Evolutionary conservation across 768 basidiomycete genomes (phyloP), one percentile per base, ranked within the genome.

Genomic region (Trametopsis cervina): DNA sequence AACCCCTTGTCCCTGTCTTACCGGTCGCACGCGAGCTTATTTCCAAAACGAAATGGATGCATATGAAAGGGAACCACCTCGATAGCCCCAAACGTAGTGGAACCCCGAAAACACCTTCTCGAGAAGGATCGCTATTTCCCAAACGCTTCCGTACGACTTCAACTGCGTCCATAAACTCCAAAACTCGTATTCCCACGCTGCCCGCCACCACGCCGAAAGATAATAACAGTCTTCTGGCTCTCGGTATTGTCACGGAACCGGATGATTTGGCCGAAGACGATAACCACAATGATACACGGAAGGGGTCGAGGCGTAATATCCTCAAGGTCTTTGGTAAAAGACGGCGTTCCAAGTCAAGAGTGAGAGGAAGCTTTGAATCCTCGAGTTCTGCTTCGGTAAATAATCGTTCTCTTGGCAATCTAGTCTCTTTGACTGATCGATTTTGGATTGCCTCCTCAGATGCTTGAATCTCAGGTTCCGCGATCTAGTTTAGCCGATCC

Each of bases 11-110:
- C 2, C 85, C 85, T 21, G 85, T 89, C 3, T 69, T 88, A 13
- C 85, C 85, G 4, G 85, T 88, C 4, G 86, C 86, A 13, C 80
- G 83, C 42, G 85, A 89, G 62, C 69, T 89, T 20, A 74, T 89
- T 45, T 76, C 83, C 17, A 89, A 89, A 63, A 88, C 86, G 6
- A 86, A 85, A 58, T 76, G 80, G 69, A 78, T 80, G 43, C 69
- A 78, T 9, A 64, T 69, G 9, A 77, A 69, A 53, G 46, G 46
- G 6, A 47, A 44, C 17, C 26, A 37, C 12, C 4, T 38, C 4
- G 23, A 56, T 25, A 7, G 4, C 17, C 44, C 40, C 38, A 35
- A 48, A 21, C 24, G 42, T 33, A 10, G 24, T 17, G 27, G n/a
- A 4, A 29, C 24, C 4, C 47, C 40, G 3, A 42, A 39, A 26